These are phyloP conservation scores for Panicum miliaceum DNA, from an alignment of 176 grass and related monocot species.

Conservation along the genomic window DNA sequence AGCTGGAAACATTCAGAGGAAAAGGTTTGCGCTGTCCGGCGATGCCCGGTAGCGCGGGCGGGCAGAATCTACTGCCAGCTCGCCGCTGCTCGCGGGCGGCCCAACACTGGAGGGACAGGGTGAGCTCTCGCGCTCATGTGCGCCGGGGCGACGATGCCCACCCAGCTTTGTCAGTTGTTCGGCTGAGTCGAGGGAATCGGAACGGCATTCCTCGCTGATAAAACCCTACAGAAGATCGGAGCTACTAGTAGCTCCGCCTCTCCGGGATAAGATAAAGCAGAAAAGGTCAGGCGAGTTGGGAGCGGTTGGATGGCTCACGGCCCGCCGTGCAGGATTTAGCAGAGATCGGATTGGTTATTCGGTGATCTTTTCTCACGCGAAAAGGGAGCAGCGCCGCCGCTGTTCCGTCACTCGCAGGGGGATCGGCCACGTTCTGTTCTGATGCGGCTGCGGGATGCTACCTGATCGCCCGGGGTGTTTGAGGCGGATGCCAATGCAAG, in stretches of 20 bases:
- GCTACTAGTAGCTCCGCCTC: background rate
- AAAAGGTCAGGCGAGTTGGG: background rate
- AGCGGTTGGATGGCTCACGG: conserved; percentile 41
- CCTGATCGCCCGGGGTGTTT: background rate
- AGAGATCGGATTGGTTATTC: conserved; percentile 39
- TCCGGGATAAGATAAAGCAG: background rate
- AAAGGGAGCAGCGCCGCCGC: background rate
- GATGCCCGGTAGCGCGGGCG: background rate
- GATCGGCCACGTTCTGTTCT: conserved; percentile 22
- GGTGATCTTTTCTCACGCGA: conserved; percentile 1
- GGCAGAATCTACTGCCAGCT: conserved; percentile 56
- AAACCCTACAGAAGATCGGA: conserved; percentile 30
- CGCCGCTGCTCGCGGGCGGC: conserved; percentile 1
- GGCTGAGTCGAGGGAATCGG: background rate
- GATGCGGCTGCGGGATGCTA: background rate
- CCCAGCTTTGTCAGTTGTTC: background rate
- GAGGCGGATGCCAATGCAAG: background rate
- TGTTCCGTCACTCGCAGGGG: background rate
- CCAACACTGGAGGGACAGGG: conserved; percentile 45
- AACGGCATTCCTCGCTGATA: conserved; percentile 31
- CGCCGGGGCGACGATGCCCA: background rate
- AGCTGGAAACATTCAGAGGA: conserved; percentile 16
- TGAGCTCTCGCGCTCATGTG: conserved; percentile 25
- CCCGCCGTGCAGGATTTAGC: conserved; percentile 31
- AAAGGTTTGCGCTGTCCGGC: conserved; percentile 40